These are phyloP conservation scores for Thermoascus crustaceus DNA, from an alignment of 2,329 filamentous ascomycete species.

Conservation along the genomic window DNA sequence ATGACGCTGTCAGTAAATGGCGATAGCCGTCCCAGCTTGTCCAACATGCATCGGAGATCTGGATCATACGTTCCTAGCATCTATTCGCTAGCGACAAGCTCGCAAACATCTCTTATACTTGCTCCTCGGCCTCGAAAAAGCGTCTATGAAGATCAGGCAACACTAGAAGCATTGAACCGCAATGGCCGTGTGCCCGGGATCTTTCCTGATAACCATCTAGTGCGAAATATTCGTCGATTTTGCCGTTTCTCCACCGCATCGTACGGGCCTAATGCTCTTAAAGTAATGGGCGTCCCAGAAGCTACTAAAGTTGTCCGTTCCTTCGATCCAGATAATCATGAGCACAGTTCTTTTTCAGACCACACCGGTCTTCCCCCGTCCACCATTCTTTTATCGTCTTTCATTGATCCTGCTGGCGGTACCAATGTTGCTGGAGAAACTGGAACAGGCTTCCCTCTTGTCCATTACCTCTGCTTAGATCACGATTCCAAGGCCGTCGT, in stretches of 20 bases:
- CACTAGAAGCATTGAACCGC: constrained; percentile 35
- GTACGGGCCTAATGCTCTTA: constrained; percentile 39
- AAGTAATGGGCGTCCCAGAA: constrained; percentile 38
- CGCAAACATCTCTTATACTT: constrained; percentile 38
- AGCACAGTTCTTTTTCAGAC: constrained; percentile 39
- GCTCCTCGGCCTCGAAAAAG: constrained; percentile 35
- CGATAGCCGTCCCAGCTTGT: constrained; percentile 22
- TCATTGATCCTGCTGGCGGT: constrained; percentile 60
- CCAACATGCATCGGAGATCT: constrained; percentile 23
- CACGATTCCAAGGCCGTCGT: constrained; percentile 65
- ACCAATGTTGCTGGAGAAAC: constrained; percentile 58
- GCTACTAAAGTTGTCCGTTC: constrained; percentile 22
- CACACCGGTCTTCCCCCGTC: constrained; percentile 38
- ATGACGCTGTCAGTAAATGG: constrained; percentile 23
- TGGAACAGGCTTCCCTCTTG: constrained; percentile 59
- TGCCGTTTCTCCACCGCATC: constrained; percentile 41
- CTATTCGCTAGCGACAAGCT: constrained; percentile 39
- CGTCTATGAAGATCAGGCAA: constrained; percentile 39
- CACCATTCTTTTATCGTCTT: constrained; percentile 56
- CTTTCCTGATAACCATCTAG: constrained; percentile 39
- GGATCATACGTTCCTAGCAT: constrained; percentile 37
- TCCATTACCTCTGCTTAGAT: constrained; percentile 65
- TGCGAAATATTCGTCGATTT: constrained; percentile 39
- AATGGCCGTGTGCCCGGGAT: constrained; percentile 38
- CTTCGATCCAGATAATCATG: constrained; percentile 29